Evolutionary conservation across 1,139 yeast species (phyloP), one percentile per base, ranked within the genome.

Genomic region (Geotrichum siamense): DNA sequence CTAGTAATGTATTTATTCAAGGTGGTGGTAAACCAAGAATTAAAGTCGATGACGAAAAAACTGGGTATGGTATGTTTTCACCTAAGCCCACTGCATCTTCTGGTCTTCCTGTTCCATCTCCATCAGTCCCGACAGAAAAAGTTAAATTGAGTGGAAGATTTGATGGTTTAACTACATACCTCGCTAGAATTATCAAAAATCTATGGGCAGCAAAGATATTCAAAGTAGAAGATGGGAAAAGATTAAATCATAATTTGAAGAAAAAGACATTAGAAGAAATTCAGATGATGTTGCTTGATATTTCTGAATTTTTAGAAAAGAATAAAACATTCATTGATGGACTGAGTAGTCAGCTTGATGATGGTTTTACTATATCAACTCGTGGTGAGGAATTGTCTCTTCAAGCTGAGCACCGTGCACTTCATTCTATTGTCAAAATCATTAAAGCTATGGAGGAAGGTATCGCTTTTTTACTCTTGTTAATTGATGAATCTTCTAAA

Each of bases 371-470:
- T 42, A 38, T 41, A 12, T 50, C 55, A 8, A 53, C 55, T 22
- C 53, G 58, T 6, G 49, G 53, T 5, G 62, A 59, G 20, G 94
- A 84, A 56, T 74, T 82, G 33, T 84, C 94, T 38, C 69, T 82
- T 52, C 89, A 93, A 62, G 95, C 96, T 1, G 98, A 91, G 59
- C 91, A 85, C 56, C 79, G 89, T 55, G 95, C 95, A 8, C 76
- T 91, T 53, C 79, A 82, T 25, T 78, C 96, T 0, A 69, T 93
- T 36, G 71, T 85, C 39, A 80, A 82, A 54, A 75, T 91, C 5
- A 74, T 89, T 48, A 77, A 75, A 50, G 80, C 89, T 5, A 79
- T 86, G 65, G 84, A 86, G 53, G 97, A 91, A 63, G 95, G 95
- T 0, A 70, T 91, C 38, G 85, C 96, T 1, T 91, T 91, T 61